Evolutionary conservation across 2,329 filamentous ascomycete genomes (phyloP), one percentile per base, ranked within the genome.

Genomic region (Claviceps capensis): DNA sequence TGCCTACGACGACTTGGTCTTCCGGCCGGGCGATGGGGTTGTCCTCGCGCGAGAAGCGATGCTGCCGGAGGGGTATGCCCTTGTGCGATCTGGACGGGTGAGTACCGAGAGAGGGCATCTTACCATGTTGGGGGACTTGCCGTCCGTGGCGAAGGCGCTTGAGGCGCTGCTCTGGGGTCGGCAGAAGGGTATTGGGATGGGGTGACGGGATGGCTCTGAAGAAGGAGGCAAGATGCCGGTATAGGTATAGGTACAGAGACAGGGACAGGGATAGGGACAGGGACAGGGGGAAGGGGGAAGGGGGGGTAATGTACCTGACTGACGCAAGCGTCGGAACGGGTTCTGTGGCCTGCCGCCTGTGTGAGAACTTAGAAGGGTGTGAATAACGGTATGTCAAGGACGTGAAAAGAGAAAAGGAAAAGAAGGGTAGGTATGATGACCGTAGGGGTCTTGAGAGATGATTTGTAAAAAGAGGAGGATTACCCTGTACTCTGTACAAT

Each of bases 1-100:
- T 65, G 83, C 81, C 0, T 96, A 95, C 64, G 88, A 95, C 57
- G 84, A 94, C 59, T 74, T 97, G 2, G 79, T 88, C 0, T 96
- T 96, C 68, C 85, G 86, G 0, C 84, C 83, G 22, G 89, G 90
- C 2, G 90, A 97, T 63, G 91, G 90, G 0, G 90, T 97, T 0
- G 88, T 91, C 51, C 75, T 96, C 6, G 87, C 90, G 0, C 81
- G 81, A 49, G 87, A 91, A 55, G 86, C 89, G 0, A 91, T 94
- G 86, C 67, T 94, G 44, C 90, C 90, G 0, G 70, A 78, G 2
- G 89, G 89, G 0, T 96, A 95, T 63, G 75, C 78, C 48, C 73
- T 86, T 38, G 87, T 83, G 1, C 79, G 77, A 46, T 84, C 83
- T 13, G 89, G 89, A 0, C 72, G 88, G 17, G 79, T 95, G 13